Evolutionary conservation across 441 rosid genomes (phyloP).

Genomic region (Adansonia gregorii): DNA sequence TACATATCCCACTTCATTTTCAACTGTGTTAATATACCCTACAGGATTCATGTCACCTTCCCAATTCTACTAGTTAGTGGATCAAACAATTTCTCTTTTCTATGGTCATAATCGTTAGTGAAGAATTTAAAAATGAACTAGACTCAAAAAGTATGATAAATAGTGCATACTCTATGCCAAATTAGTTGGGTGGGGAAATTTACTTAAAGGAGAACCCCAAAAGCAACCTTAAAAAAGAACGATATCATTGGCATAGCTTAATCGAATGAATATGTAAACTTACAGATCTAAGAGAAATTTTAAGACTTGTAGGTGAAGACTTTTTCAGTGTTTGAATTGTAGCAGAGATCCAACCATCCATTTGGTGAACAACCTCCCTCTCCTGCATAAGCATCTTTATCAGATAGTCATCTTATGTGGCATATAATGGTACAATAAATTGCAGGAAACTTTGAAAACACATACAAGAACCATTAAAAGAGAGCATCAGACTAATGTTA

Average conservation of each 20-base stretch:
- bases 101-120: neutral
- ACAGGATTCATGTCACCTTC: no score
- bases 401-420: constrained; percentile 14
- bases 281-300: constrained; percentile 86
- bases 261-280: constrained; percentile 23
- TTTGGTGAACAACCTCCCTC: constrained; percentile 46
- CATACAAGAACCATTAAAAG: constrained; percentile 7
- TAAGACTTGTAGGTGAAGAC: constrained; percentile 93
- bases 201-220: neutral
- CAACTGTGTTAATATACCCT: no score
- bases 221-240: no score
- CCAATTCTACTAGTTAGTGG: no score
- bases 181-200: neutral
- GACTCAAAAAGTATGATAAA: neutral
- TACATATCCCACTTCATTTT: no score
- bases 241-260: neutral
- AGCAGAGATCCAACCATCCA: constrained; percentile 65
- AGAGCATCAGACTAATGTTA: neutral
- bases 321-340: constrained; percentile 58
- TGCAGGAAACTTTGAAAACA: neutral
- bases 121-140: neutral
- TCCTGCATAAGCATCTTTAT: constrained; percentile 49
- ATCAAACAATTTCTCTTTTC: no score
- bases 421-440: neutral
- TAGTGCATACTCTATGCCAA: no score